Evolutionary conservation across 768 basidiomycete genomes (phyloP), one percentile per base, ranked within the genome.

Genomic region (Psilocybe cyanescens): DNA sequence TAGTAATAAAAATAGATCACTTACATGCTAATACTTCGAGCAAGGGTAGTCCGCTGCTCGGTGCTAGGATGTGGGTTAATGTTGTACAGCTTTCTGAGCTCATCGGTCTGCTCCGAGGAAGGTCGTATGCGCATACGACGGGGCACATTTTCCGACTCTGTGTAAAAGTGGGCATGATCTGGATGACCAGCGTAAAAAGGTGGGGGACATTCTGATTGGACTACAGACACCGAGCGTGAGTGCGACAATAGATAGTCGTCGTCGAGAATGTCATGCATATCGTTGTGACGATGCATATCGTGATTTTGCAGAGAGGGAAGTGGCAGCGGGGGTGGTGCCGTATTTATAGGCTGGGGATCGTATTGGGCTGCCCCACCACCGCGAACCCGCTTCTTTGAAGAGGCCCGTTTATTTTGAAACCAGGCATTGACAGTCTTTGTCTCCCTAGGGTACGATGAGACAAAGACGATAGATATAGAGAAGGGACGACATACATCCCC

Each of bases 381-480:
- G 63, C 71, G 79, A 72, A 81, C 83, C 73, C 78, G 83, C 75
- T 92, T 92, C 82, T 91, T 92, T 67, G 85, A 86, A 11, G 90
- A 91, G 5, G 91, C 91, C 57, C 91, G 83, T 79, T 92, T 92
- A 72, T 92, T 92, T 77, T 92, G 91, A 75, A 92, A 93, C 88
- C 90, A 92, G 12, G 91, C 89, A 71, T 90, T 90, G 71, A 92
- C 90, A 2, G 89, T 91, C 82, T 92, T 92, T 73, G 86, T 87
- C 72, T 92, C 89, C 88, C 91, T 92, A 60, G 60, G 39, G 57
- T 63, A 64, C 60, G 58, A 33, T 66, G 51, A 68, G 62, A 35
- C 59, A 48, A 61, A 46, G 17, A 57, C 52, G 55, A 53, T 59
- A 58, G 53, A 52, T 59, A 67, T 58, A 59, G 24, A 63, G 56